Base-by-base conservation (phyloP, 495 filamentous ascomycete genomes). In the Margaritispora aquatica region DNA sequence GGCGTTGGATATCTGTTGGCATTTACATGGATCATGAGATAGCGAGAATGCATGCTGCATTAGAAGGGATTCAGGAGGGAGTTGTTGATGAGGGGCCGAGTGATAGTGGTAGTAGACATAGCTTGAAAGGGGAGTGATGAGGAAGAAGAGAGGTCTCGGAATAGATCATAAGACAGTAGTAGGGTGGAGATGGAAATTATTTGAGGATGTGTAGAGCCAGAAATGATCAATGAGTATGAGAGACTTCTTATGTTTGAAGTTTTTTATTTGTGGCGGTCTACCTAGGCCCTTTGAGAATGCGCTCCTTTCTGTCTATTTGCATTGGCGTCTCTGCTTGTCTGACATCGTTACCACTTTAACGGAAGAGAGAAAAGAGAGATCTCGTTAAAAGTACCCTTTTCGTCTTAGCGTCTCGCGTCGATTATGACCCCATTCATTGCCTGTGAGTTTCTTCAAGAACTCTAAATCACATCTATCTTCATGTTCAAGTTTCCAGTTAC, bases 1-100 rank as follows among this genome's bases (percentile, higher is more conserved):
- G 65, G 61, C 65, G 65, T 67, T 67, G 62, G 64, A 62, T 62
- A 57, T 62, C 20, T 59, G 51, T 36, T 54, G 27, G 65, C 65
- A 67, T 67, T 64, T 67, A 67, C 61, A 67, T 24, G 44, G 53
- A 57, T 62, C 31, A 57, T 58, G 62, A 59, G 62, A 60, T 19
- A 7, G 26, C 29, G 52, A 4, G 54, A 36, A 19, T 29, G 36
- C 41, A 19, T 21, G 24, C 27, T 34, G 51, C 19, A 47, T 9
- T 3, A 54, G 50, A 26, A 29, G 2, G n/a, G 9, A 55, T 63
- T 63, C 17, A 68, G 63, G 62, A 57, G 58, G 5, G 61, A 64
- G 61, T 49, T 65, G n/a, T 61, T 54, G 52, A 49, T 31, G 36
- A 56, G 20, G 24, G n/a, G n/a, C n/a, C n/a, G n/a, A n/a, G n/a